Base-by-base conservation (phyloP, 73 alveolate genomes). In the Paramecium primaurelia region DNA sequence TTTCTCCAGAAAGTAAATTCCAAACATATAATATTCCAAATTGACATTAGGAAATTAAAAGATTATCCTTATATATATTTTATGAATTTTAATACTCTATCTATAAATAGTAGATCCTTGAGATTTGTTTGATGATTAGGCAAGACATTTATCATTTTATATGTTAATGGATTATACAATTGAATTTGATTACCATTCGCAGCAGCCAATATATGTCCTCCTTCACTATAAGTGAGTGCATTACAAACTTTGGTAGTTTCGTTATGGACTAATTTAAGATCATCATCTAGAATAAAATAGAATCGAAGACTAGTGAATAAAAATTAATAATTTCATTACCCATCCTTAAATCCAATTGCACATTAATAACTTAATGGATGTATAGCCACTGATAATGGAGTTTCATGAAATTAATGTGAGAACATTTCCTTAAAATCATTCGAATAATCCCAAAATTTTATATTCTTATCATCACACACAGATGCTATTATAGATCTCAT, bases 121-220 rank as follows among this genome's bases (percentile, higher is more conserved):
- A 87, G 58, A 60, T 73, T 49, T 18, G 89, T 64, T 22, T 73
- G 44, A 87, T 87, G 93, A 68, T 77, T 77, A 20, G 54, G 71
- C 7, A 87, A 64, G 1, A 28, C 20, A 40, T 10, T 42, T 9
- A 87, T 59, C 59, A 69, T 69, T 18, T 73, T 36, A 38, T 64
- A 87, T 6, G 84, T 77, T 25, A 42, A 87, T 16, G 93, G 93
- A 64, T 87, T 64, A 44, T 60, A 60, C 11, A 87, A 42, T 25
- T 73, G 20, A 18, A 87, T 64, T 30, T 40, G n/a, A 14, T 73
- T 64, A 4, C 88, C 88, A 38, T 87, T 87, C 3, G 93, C 93
- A 37, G 69, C 93, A 20, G 93, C 93, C 54, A 87, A 87, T 6
- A 87, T 54, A 69, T 87, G 93, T 16, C 93, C 93, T 34, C 93